Evolutionary conservation across 345 rosid species (phyloP), one percentile per base, ranked within the genome.

Genomic region (Euphorbia peplus): DNA sequence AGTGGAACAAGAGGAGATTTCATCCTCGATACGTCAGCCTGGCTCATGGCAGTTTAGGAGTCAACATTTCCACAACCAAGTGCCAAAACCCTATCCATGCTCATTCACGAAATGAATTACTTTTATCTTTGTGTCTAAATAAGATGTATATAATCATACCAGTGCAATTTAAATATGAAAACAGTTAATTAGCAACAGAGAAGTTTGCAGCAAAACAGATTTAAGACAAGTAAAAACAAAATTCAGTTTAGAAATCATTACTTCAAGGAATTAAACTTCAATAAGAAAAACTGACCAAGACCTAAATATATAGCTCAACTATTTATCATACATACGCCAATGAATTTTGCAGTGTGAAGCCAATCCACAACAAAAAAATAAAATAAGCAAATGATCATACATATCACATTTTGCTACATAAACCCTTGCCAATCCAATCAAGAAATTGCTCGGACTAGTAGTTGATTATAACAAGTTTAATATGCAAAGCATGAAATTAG

Each of bases 1-100:
- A 95, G 96, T 9, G 99, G 98, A 78, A 95, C 86, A 55, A 81
- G 96, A 60, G 96, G 86, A 39, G 90, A 75, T 63, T 85, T 88
- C 85, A 82, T 80, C 82, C 80, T 82, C 5, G 88, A 71, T 62
- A 79, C 79, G 77, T 87, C 88, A 26, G 84, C 80, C 82, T 73
- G 87, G 78, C 90, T 95, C 97, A 90, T 92, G 70, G 70, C 80
- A 74, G 62, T 65, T 78, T 70, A 78, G 46, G 70, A 69, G 81
- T 83, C 82, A 84, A 80, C 88, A 88, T 83, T 76, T 74, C 77
- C 47, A 72, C 62, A 64, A 58, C 37, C 42, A 37, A 62, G 46
- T 47, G 53, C 70, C 77, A 69, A 30, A 63, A 65, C 59, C 53
- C 68, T 68, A 69, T 77, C 61, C 71, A 70, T 60, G 42, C 59